Evolutionary conservation across 331 rosid genomes (phyloP).

Genomic region (Prunus yedoensis): DNA sequence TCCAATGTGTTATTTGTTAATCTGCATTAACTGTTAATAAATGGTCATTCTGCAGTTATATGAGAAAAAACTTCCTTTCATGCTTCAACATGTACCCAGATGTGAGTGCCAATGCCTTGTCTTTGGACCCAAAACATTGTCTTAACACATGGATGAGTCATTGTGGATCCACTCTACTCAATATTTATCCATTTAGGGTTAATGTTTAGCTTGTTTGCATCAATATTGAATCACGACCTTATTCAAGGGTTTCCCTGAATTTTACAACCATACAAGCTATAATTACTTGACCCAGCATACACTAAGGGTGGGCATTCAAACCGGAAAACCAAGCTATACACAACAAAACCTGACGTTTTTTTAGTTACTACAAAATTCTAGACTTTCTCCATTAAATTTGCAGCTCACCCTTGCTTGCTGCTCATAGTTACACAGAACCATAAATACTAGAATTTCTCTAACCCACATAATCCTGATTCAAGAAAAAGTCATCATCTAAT

Average conservation of each 20-base stretch:
- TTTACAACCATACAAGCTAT: constrained; percentile 1
- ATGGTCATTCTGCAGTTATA: neutral
- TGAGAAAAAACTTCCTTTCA: neutral
- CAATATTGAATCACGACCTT: neutral
- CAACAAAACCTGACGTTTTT: neutral
- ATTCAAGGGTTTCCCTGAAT: neutral
- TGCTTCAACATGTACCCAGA: neutral
- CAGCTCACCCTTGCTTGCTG: neutral
- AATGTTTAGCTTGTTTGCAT: neutral
- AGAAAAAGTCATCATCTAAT: neutral
- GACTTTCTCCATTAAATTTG: neutral
- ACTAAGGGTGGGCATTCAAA: no score
- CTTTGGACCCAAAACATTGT: neutral
- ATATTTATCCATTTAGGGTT: neutral
- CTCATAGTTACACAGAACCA: neutral
- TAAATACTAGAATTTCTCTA: neutral
- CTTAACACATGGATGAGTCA: neutral
- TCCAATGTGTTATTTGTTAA: neutral
- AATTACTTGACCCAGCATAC: neutral
- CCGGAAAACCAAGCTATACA: no score
- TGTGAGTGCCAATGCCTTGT: neutral
- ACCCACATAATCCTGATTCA: neutral
- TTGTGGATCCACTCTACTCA: neutral
- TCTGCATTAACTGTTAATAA: neutral
- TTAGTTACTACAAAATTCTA: neutral